Evolutionary conservation across 2,329 filamentous ascomycete species (phyloP).

Genomic region (Atkinsonella hypoxylon): DNA sequence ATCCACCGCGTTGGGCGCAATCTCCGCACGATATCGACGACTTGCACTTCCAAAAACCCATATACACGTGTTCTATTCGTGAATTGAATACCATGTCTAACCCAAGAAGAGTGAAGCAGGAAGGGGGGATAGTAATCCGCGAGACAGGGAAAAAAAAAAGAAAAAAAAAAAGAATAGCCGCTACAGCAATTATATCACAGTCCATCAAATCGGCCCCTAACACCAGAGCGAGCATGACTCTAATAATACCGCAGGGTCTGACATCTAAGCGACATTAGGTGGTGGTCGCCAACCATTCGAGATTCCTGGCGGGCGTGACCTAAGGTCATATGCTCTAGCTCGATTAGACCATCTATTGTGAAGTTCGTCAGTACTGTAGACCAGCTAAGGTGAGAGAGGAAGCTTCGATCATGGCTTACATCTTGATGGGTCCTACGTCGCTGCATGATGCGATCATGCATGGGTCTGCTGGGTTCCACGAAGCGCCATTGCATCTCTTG

Average conservation of each 20-base stretch:
- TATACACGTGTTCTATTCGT: slow-evolving; percentile 1
- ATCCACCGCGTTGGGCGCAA: neutral
- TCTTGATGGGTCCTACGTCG: slow-evolving; percentile 73
- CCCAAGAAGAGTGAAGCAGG: neutral
- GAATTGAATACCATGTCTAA: slow-evolving; percentile 3
- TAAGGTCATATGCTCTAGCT: slow-evolving; percentile 11
- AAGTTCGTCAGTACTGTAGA: neutral
- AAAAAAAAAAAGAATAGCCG: neutral
- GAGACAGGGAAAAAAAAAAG: neutral
- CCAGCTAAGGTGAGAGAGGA: neutral
- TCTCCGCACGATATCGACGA: neutral
- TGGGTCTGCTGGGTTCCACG: slow-evolving; percentile 78
- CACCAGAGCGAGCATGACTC: neutral
- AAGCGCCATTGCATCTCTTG: slow-evolving; percentile 67
- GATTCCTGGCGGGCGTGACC: slow-evolving; percentile 6
- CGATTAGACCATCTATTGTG: slow-evolving; percentile 11
- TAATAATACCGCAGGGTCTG: neutral
- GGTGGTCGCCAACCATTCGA: slow-evolving; percentile 12
- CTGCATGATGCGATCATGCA: slow-evolving; percentile 83
- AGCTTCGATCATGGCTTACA: slow-evolving; percentile 45
- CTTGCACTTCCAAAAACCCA: neutral
- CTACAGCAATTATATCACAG: neutral
- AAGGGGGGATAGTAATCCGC: neutral
- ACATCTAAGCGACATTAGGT: slow-evolving; percentile 7
- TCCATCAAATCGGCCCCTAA: neutral